Base-by-base conservation (phyloP, 352 stramenopile genomes). In the Pythium dissimile region DNA sequence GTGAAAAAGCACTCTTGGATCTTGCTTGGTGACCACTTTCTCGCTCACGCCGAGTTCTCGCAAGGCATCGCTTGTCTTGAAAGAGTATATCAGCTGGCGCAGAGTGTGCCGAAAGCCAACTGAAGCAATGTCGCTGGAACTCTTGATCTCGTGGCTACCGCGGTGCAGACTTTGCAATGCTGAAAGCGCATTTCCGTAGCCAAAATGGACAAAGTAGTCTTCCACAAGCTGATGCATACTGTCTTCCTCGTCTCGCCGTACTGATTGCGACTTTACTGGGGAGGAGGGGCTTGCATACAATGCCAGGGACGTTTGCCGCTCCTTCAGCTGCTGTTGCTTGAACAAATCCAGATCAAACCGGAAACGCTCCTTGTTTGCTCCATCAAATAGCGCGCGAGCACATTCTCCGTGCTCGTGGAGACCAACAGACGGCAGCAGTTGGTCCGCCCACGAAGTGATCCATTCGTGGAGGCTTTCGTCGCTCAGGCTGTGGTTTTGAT, bases 331-430 rank as follows among this genome's bases (percentile, higher is more conserved):
- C 46, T 85, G 64, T 30, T 68, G 59, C 48, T 75, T 65, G 44
- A 88, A 88, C 3, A 35, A 62, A 8, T 37, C 3, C 16, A 88
- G 27, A 56, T 86, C 70, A 30, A 88, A 88, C 31, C 64, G 57
- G 41, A 84, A 85, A 60, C 60, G 1, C 64, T 44, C 9, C 45
- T 5, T 6, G 60, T 39, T 35, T 69, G 72, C 41, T 2, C 27
- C 21, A 4, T 20, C 27, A 37, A 61, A 61, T 5, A 62, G 44
- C 18, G 54, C 61, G 9, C 69, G 73, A 3, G 77, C 72, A 30
- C 68, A 81, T 52, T 85, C 72, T 1, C 75, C 78, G 31, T 53
- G 23, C 0, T 67, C 63, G 34, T 86, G 76, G 6, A 88, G 56
- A 56, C 73, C 80, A 15, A 88, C 56, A 1, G 73, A 58, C 11